Evolutionary conservation across 495 filamentous ascomycete species (phyloP).

Genomic region (Lindgomyces ingoldianus): DNA sequence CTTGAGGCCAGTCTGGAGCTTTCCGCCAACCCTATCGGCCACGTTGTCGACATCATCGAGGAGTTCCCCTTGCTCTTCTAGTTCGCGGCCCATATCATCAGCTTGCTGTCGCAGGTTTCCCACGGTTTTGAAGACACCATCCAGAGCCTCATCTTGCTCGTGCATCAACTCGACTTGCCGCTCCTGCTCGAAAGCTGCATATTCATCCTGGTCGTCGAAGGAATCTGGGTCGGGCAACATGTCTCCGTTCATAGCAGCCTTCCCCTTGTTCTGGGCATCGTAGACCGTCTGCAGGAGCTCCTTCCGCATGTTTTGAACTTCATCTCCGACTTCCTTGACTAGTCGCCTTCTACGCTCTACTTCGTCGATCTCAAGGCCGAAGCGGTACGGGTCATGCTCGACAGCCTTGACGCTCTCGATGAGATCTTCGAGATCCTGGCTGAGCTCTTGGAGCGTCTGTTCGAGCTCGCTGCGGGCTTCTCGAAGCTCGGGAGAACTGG

Average conservation of each 20-base stretch:
- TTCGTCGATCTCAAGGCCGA: conserved; percentile 81
- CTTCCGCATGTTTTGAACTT: conserved; percentile 84
- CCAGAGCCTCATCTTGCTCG: conserved; percentile 90
- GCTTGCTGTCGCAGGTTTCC: conserved; percentile 87
- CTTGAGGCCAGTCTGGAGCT: conserved; percentile 81
- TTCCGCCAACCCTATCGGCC: conserved; percentile 82
- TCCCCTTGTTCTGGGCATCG: conserved; percentile 42
- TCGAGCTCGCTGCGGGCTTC: conserved; percentile 84
- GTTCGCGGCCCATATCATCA: conserved; percentile 88
- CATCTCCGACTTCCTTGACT: conserved; percentile 83
- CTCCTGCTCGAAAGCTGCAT: conserved; percentile 88
- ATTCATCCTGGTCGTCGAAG: conserved; percentile 66
- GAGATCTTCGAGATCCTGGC: conserved; percentile 85
- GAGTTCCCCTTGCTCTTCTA: conserved; percentile 87
- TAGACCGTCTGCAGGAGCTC: conserved; percentile 65
- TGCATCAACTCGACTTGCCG: conserved; percentile 88
- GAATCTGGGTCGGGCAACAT: conserved; percentile 70
- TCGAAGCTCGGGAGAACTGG: conserved; percentile 77
- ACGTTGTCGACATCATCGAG: conserved; percentile 78
- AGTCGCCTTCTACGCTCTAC: conserved; percentile 77
- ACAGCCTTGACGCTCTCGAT: conserved; percentile 83
- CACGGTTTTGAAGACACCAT: conserved; percentile 90
- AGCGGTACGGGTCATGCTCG: conserved; percentile 85
- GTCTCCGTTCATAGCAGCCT: conserved; percentile 41
- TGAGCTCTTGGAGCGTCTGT: conserved; percentile 70